A percentile compares a stretch with the other conserved stretches of the same genome.
Conservation (phyloP, 768 basidiomycete genomes). For the Trametes maxima region DNA sequence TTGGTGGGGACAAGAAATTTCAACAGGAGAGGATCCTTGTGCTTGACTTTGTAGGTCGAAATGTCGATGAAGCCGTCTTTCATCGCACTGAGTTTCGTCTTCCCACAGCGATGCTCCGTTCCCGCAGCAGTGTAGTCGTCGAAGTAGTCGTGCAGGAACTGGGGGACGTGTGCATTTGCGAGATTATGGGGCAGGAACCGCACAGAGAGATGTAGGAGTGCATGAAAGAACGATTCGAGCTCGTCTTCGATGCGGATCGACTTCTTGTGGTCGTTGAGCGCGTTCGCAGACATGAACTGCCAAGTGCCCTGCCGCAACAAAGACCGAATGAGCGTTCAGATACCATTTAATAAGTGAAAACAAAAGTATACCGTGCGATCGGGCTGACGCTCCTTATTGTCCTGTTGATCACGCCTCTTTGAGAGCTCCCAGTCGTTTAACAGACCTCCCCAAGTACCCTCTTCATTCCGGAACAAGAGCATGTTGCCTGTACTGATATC, state of each 20-base stretch:
- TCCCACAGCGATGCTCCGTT: background rate
- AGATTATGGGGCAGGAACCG: slow-evolving; percentile 20
- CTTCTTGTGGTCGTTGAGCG: background rate
- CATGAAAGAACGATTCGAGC: slow-evolving; percentile 15
- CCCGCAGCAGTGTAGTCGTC: background rate
- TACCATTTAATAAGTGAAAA: too few relatives aligned
- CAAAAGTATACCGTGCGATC: too few relatives aligned
- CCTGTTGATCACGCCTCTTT: background rate
- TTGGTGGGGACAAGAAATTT: too few relatives aligned
- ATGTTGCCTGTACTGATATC: slow-evolving; percentile 16
- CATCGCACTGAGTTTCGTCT: background rate
- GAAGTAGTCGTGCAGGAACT: slow-evolving; percentile 17
- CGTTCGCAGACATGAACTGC: slow-evolving; percentile 10
- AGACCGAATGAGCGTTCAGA: too few relatives aligned
- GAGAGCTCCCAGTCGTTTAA: background rate
- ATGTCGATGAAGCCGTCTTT: background rate
- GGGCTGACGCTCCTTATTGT: background rate
- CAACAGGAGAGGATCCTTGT: background rate
- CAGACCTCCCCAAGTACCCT: background rate
- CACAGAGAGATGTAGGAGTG: slow-evolving; percentile 7
- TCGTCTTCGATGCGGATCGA: slow-evolving; percentile 1
- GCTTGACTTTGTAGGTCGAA: background rate
- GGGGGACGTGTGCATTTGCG: slow-evolving; percentile 7
- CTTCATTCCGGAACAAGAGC: background rate
- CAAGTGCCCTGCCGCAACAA: slow-evolving; percentile 9